phyloP scores from a whole-genome alignment of 768 basidiomycete species.

The Boletus tylopilopsis region DNA sequence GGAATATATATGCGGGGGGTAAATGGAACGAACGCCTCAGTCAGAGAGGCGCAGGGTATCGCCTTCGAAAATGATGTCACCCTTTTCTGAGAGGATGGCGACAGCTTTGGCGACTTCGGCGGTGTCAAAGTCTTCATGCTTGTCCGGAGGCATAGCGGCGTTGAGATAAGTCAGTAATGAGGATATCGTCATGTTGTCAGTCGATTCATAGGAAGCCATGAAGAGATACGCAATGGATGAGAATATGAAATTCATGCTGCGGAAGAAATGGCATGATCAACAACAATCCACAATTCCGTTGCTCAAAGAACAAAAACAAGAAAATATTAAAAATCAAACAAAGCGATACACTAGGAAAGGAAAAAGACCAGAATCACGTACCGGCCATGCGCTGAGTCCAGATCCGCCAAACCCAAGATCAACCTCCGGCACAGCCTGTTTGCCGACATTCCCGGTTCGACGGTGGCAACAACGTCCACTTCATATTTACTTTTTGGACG shows the following conservation, averaged over 20 bases:
- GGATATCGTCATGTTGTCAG: conserved; percentile 69
- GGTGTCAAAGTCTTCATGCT: conserved; percentile 81
- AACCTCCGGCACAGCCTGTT: conserved; percentile 26
- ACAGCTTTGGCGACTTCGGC: conserved; percentile 59
- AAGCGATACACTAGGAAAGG: neutral
- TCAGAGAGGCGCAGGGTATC: conserved; percentile 36
- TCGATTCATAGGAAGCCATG: conserved; percentile 58
- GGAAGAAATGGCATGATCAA: conserved; percentile 8
- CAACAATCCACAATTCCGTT: conserved; percentile 6
- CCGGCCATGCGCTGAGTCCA: conserved; percentile 60
- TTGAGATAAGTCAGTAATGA: conserved; percentile 69
- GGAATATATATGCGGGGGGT: neutral
- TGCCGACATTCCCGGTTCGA: conserved; percentile 14
- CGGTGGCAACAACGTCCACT: conserved; percentile 13
- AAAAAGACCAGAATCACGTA: conserved; percentile 32
- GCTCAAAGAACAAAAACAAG: neutral
- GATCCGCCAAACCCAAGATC: conserved; percentile 45
- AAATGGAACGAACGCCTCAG: conserved; percentile 6
- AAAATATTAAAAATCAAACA: conserved; percentile 1
- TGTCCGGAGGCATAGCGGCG: conserved; percentile 71
- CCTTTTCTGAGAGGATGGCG: conserved; percentile 43
- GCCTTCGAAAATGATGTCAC: conserved; percentile 49
- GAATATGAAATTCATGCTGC: conserved; percentile 56
- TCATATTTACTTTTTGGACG: conserved; percentile 28
- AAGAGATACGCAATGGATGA: conserved; percentile 63